A percentile compares a stretch with the other conserved stretches of the same genome.
Evolutionary conservation across 176 grass and related monocot species (phyloP).

Genomic region (Raddia distichophylla): DNA sequence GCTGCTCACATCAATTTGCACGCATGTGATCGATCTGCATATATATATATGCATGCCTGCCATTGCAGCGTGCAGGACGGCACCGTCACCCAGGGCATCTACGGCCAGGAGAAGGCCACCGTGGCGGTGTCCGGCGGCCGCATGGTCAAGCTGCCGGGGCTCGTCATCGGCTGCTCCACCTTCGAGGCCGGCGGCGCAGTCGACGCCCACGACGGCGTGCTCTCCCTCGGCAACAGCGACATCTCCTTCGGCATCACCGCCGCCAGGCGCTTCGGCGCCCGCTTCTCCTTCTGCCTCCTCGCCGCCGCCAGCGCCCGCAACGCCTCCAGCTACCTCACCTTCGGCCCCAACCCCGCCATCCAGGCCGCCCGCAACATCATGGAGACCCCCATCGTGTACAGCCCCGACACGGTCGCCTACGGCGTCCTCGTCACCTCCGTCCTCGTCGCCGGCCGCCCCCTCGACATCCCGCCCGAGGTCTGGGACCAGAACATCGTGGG

Average conservation of each 20-base stretch:
- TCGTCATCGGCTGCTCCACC: conserved; percentile 75
- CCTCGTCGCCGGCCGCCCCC: conserved; percentile 45
- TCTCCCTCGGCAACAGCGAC: conserved; percentile 61
- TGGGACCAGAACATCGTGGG: conserved; percentile 27
- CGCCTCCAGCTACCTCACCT: conserved; percentile 71
- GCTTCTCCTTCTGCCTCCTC: conserved; percentile 96
- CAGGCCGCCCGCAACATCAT: neutral
- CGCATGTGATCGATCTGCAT: no score
- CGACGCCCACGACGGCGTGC: conserved; percentile 65
- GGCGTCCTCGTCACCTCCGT: conserved; percentile 44
- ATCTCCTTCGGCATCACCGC: conserved; percentile 61
- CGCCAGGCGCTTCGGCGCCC: conserved; percentile 47
- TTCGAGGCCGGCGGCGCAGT: conserved; percentile 50
- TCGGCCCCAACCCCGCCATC: conserved; percentile 52
- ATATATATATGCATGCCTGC: neutral
- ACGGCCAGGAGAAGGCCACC: conserved; percentile 72
- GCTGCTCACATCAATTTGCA: no score
- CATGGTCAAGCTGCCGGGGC: conserved; percentile 61
- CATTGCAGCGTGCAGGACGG: conserved; percentile 38
- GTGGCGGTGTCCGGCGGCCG: conserved; percentile 54
- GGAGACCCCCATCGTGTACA: conserved; percentile 51
- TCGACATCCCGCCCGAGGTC: conserved; percentile 55
- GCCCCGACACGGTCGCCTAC: conserved; percentile 7
- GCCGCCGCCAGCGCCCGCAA: conserved; percentile 54
- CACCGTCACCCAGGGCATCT: conserved; percentile 60